phyloP scores from a whole-genome alignment of 495 filamentous ascomycete genomes.

The Trichoderma reesei region DNA sequence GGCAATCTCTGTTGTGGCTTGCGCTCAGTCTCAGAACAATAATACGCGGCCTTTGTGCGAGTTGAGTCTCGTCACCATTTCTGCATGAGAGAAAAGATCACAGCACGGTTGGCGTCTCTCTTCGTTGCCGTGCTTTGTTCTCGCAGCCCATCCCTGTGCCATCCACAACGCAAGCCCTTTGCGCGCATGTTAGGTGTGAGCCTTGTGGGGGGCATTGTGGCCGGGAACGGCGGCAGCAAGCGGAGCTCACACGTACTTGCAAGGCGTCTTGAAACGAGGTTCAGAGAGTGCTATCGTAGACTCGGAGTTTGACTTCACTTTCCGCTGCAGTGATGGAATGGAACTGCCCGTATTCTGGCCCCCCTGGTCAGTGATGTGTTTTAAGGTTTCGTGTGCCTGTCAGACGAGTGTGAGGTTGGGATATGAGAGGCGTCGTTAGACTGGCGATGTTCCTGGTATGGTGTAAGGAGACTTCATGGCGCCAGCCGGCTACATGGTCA shows the following conservation, averaged over 20 bases:
- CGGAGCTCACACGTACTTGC: not conserved
- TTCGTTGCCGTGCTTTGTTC: too few species aligned
- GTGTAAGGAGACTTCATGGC: not conserved
- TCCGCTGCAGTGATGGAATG: too few species aligned
- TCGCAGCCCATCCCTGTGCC: too few species aligned
- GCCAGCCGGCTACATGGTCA: not conserved
- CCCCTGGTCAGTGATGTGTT: not conserved
- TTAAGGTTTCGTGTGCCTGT: conserved; percentile 2
- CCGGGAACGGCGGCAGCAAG: not conserved
- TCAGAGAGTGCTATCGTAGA: too few species aligned
- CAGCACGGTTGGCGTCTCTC: too few species aligned
- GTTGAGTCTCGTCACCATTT: too few species aligned
- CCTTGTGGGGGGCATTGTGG: not conserved
- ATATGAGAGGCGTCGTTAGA: not conserved
- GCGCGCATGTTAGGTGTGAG: not conserved
- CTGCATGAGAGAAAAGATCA: too few species aligned
- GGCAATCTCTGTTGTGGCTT: not conserved
- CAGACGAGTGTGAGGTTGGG: not conserved
- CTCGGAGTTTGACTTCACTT: too few species aligned
- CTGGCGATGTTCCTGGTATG: not conserved
- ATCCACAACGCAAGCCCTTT: too few species aligned
- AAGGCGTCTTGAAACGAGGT: not conserved
- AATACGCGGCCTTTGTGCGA: too few species aligned
- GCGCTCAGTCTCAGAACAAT: too few species aligned
- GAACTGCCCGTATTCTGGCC: too few species aligned